phyloP scores from a whole-genome alignment of 2,329 filamentous ascomycete species.

The Botrytis deweyae region DNA sequence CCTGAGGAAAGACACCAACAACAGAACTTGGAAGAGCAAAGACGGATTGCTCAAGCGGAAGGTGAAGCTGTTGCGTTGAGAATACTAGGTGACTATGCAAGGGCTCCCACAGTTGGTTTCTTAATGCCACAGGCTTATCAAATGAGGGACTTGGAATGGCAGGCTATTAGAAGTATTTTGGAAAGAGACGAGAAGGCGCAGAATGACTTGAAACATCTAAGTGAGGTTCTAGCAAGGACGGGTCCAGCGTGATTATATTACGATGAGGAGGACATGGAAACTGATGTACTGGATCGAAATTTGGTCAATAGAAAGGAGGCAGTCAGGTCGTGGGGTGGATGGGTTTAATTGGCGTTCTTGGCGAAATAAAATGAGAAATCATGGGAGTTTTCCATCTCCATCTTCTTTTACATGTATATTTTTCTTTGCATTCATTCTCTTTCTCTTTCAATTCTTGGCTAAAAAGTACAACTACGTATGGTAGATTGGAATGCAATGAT shows the following conservation, averaged over 20 bases:
- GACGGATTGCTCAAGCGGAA: constrained; percentile 43
- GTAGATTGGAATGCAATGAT: not conserved
- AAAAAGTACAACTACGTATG: not conserved
- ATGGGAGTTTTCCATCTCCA: not conserved
- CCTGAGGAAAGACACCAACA: constrained; percentile 41
- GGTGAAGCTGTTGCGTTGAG: constrained; percentile 60
- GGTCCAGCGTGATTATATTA: not conserved
- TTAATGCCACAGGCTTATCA: constrained; percentile 66
- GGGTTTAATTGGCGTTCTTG: not conserved
- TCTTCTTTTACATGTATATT: constrained; percentile 6
- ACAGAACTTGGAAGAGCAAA: constrained; percentile 41
- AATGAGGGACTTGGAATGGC: constrained; percentile 71
- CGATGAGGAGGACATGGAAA: not conserved
- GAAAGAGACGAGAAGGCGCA: constrained; percentile 36
- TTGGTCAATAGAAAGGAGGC: not conserved
- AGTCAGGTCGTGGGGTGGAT: not conserved
- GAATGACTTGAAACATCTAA: constrained; percentile 51
- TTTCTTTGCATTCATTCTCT: constrained; percentile 6
- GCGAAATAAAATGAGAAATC: constrained; percentile 3
- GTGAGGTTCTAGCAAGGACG: constrained; percentile 49
- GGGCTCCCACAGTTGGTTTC: constrained; percentile 65
- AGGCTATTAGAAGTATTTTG: constrained; percentile 59
- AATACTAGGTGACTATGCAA: constrained; percentile 61
- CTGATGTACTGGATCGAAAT: not conserved
- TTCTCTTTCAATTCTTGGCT: constrained; percentile 1